Conservation (phyloP, 2,329 filamentous ascomycete genomes). For the Paraphaeosphaeria sporulosa region DNA sequence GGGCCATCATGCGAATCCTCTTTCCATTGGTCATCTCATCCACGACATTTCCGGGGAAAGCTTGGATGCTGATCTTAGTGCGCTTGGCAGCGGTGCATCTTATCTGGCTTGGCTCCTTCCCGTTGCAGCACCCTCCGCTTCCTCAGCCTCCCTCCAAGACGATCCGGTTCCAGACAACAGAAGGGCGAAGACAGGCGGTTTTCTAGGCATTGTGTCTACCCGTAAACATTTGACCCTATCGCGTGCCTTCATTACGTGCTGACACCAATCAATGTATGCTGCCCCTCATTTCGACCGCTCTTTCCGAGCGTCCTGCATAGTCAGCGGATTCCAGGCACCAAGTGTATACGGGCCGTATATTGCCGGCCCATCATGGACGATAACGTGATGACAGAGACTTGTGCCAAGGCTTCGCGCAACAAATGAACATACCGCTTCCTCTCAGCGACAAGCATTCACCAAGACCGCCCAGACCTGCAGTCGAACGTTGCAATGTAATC, state of each 20-base stretch:
- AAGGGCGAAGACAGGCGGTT: neutral
- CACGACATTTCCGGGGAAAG: neutral
- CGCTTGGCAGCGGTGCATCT: constrained; percentile 1
- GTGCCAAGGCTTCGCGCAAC: constrained; percentile 5
- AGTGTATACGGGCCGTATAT: neutral
- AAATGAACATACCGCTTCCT: neutral
- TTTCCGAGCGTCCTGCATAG: neutral
- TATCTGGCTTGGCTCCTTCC: constrained; percentile 18
- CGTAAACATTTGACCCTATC: neutral
- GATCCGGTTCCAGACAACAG: neutral
- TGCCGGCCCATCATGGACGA: neutral
- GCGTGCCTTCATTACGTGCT: neutral
- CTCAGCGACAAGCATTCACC: constrained; percentile 15
- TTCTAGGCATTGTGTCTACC: neutral
- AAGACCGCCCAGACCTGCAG: constrained; percentile 13
- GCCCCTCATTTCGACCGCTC: neutral
- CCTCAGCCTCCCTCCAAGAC: constrained; percentile 9
- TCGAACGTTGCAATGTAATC: neutral
- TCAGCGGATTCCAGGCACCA: neutral
- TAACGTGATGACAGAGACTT: constrained; percentile 5
- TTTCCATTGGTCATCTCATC: neutral
- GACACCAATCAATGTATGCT: neutral
- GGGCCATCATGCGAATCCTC: neutral
- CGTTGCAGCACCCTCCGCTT: constrained; percentile 4
- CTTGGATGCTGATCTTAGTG: neutral